Conservation (phyloP, 2,329 filamentous ascomycete genomes). For the Gliomastix tumulicola region DNA sequence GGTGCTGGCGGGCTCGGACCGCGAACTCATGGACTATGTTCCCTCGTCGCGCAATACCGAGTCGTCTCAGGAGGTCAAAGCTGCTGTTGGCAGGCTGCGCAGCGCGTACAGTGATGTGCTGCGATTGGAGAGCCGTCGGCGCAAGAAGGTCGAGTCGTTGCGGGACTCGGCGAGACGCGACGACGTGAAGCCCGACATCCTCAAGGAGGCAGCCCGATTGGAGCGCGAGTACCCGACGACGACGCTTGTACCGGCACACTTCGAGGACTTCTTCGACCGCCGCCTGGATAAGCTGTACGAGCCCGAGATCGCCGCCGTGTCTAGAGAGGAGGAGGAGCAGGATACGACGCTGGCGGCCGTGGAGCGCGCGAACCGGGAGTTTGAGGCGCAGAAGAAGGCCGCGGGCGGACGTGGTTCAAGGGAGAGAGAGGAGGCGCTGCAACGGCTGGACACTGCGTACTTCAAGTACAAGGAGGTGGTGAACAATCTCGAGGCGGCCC, state of each 20-base stretch:
- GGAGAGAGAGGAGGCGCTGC: constrained; percentile 80
- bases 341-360: constrained; percentile 63
- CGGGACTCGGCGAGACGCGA: constrained; percentile 76
- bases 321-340: constrained; percentile 70
- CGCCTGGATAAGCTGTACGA: constrained; percentile 73
- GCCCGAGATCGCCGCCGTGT: constrained; percentile 62
- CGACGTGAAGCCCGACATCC: constrained; percentile 80
- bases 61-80: constrained; percentile 74
- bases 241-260: constrained; percentile 78
- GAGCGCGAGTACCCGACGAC: constrained; percentile 84
- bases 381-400: constrained; percentile 62
- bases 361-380: constrained; percentile 69
- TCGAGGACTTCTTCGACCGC: constrained; percentile 84
- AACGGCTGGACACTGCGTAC: constrained; percentile 84
- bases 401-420: constrained; percentile 54
- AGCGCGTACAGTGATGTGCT: constrained; percentile 78
- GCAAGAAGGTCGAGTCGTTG: constrained; percentile 72
- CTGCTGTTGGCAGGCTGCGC: constrained; percentile 69
- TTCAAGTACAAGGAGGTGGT: constrained; percentile 96
- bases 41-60: constrained; percentile 75
- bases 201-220: constrained; percentile 74
- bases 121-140: constrained; percentile 72
- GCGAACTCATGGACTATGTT: constrained; percentile 79
- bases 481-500: constrained; percentile 80
- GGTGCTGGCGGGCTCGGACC: constrained; percentile 72